phyloP scores from a whole-genome alignment of 108 stramenopile genomes.

The Epithemia pelagica region DNA sequence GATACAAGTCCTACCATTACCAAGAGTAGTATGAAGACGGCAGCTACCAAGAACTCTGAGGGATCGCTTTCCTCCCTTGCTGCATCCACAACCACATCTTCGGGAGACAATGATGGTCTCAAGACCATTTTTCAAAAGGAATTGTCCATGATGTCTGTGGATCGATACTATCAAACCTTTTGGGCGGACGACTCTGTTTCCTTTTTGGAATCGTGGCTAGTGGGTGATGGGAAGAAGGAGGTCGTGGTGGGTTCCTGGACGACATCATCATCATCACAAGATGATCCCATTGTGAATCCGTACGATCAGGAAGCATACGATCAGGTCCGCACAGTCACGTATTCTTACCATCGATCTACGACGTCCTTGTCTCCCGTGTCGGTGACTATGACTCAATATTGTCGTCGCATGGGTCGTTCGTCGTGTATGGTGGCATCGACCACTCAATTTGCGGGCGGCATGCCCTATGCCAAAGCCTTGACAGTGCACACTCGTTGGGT shows the following conservation, averaged over 20 bases:
- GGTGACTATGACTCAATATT: neutral
- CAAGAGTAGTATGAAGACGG: too few species aligned
- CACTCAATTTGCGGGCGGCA: neutral
- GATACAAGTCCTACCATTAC: too few species aligned
- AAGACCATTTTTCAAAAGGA: neutral
- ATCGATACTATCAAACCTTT: neutral
- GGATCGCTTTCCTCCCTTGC: too few species aligned
- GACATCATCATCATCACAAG: neutral
- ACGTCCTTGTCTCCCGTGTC: neutral
- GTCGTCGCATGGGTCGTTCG: neutral
- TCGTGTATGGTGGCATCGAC: neutral
- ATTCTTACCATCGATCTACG: neutral
- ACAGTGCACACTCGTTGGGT: neutral
- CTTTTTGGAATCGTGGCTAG: neutral
- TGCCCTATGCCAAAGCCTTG: neutral
- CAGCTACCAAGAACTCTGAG: too few species aligned
- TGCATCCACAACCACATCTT: too few species aligned
- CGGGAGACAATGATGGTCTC: too few species aligned
- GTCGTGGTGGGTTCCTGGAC: neutral
- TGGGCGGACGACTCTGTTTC: neutral
- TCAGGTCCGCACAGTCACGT: neutral
- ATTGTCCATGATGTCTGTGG: neutral
- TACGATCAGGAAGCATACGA: neutral
- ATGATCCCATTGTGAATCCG: neutral
- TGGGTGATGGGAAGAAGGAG: neutral